phyloP scores from a whole-genome alignment of 192 early-diverging fungal genomes.

The Glomus cerebriforme region DNA sequence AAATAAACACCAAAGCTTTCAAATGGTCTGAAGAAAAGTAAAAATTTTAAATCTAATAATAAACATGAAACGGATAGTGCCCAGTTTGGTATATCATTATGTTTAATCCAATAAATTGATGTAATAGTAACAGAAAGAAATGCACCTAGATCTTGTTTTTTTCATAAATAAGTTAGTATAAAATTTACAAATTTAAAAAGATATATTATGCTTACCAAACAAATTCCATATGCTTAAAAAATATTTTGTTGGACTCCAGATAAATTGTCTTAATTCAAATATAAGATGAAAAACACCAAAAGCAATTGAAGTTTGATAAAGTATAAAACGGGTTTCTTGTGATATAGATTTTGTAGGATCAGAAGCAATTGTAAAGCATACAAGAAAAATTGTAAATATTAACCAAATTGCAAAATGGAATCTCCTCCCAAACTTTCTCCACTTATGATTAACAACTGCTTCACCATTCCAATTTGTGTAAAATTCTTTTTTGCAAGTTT shows the following conservation, averaged over 20 bases:
- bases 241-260: background rate
- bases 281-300: background rate
- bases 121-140: background rate
- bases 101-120: background rate
- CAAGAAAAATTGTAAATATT: background rate
- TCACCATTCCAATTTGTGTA: constrained; percentile 4
- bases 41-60: constrained; percentile 14
- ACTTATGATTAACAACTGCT: constrained; percentile 8
- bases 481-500: background rate
- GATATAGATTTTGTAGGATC: background rate
- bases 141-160: background rate
- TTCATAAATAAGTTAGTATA: background rate
- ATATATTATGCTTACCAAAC: background rate
- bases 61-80: background rate
- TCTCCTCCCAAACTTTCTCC: background rate
- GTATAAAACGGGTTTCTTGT: no score
- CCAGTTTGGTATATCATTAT: background rate
- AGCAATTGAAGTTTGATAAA: background rate
- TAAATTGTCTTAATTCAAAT: constrained; percentile 14
- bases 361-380: background rate
- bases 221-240: background rate
- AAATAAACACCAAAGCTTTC: background rate
- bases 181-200: no score
- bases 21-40: constrained; percentile 4
- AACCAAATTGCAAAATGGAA: background rate